Evolutionary conservation across 768 basidiomycete species (phyloP), one percentile per base, ranked within the genome.

Genomic region (Pleurotus platypus): DNA sequence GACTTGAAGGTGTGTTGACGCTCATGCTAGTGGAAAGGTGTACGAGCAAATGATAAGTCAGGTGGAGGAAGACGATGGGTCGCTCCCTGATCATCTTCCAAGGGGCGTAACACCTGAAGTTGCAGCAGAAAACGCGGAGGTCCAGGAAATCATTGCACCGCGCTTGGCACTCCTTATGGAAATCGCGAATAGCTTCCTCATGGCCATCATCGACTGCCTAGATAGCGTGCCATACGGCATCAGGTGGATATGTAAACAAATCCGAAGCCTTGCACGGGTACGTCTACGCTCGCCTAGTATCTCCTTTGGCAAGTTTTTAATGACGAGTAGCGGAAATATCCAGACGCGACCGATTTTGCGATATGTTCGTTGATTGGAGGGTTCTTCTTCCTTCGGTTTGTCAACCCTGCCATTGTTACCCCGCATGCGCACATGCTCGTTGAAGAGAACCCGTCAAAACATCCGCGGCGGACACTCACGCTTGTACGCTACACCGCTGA

Each of bases 371-470:
- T 99, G 49, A 99, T 99, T 60, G 96, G 96, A 47, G 96, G 96
- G 6, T 99, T 99, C 78, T 99, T 99, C 84, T 99, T 99, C 82
- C 85, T 99, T 58, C 90, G 96, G 16, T 99, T 98, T 76, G 98
- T 99, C 76, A 99, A 99, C 66, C 96, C 96, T 3, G 96, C 96
- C 1, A 92, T 99, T 56, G 96, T 99, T 59, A 99, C 96, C 0
- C 96, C 96, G 0, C 96, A 99, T 68, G 96, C 96, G 35, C 98
- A 98, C 71, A 99, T 99, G 96, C 83, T 99, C 50, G 97, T 99
- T 20, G 95, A 98, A 68, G 92, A 90, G 48, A 90, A 94, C 9
- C 96, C 96, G 0, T 95, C 96, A 7, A 98, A 98, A 70, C 95
- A 98, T 69, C 96, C 96, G 27, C 80, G 96, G 50, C 84, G 96